Evolutionary conservation across 176 grass and related monocot genomes (phyloP), one percentile per base, ranked within the genome.

Genomic region (Thinopyrum elongatum): DNA sequence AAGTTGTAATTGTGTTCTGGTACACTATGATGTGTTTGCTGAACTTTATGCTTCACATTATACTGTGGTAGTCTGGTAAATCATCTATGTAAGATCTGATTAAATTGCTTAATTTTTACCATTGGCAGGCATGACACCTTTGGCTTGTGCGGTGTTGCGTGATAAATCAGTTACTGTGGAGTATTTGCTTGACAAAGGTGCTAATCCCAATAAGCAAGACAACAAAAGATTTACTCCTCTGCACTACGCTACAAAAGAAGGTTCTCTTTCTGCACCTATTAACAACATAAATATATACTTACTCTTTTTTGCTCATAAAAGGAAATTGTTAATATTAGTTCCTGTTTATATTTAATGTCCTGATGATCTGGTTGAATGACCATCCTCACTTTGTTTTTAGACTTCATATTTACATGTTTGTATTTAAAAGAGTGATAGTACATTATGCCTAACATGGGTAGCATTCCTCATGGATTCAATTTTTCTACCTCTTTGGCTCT

Each of bases 141-240:
- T 90, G 26, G 21, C 81, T 86, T 86, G 75, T 49, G 51, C 84
- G 13, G 79, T 85, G 36, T 62, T 57, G 39, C 34, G 34, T 41
- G 80, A 30, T 19, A 82, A 87, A 73, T 74, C 65, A 33, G 67
- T 79, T 31, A 76, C 51, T 41, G 36, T 73, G 71, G 86, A 79
- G n/a, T 87, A 90, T 83, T 75, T 90, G 46, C 74, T 87, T 70
- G 68, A 64, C 17, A 84, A 57, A 47, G 84, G 89, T 30, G 89
- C 89, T 79, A 30, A 81, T 82, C 60, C 73, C 25, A 19, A 82
- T 87, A 86, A 82, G 34, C 55, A 81, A 62, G 79, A 90, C 30
- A 70, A 28, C 3, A 64, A 35, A 19, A 73, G 79, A 27, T 71
- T 87, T 82, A 16, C 72, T 78, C 73, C 84, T 83, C 73, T 90